phyloP scores from a whole-genome alignment of 176 grass and related monocot genomes.

The Phoenix dactylifera region DNA sequence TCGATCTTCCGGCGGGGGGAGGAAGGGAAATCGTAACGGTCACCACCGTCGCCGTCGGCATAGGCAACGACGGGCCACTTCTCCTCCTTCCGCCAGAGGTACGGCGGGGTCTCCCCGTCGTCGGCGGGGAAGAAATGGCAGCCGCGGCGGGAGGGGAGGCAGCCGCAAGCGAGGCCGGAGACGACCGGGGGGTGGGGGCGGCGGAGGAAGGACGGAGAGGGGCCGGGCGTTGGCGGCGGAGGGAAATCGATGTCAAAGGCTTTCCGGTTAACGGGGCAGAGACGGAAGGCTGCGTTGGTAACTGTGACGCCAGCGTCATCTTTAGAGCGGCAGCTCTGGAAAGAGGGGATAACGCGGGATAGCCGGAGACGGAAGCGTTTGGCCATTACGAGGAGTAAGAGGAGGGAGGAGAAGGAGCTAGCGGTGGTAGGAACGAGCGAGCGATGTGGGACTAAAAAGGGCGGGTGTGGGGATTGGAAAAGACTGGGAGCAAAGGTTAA shows the following conservation, averaged over 20 bases:
- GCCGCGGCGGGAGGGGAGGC: neutral
- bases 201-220: neutral
- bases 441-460: too few relatives aligned
- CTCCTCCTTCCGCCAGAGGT: slow-evolving; percentile 66
- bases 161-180: neutral
- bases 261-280: too few relatives aligned
- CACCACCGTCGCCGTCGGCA: slow-evolving; percentile 6
- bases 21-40: slow-evolving; percentile 10
- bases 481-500: too few relatives aligned
- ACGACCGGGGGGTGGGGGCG: too few relatives aligned
- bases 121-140: neutral
- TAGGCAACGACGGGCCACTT: slow-evolving; percentile 52
- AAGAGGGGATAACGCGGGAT: neutral
- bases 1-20: slow-evolving; percentile 17
- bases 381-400: neutral
- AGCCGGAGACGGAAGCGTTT: slow-evolving; percentile 2
- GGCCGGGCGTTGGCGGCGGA: neutral
- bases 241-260: slow-evolving; percentile 1
- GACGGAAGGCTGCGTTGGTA: too few relatives aligned
- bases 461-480: too few relatives aligned
- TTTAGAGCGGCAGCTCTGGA: neutral
- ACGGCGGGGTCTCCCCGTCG: slow-evolving; percentile 21
- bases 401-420: too few relatives aligned
- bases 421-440: too few relatives aligned
- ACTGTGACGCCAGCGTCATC: neutral